Base-by-base conservation (phyloP, 2,329 filamentous ascomycete genomes). In the Colletotrichum ledebouriae region DNA sequence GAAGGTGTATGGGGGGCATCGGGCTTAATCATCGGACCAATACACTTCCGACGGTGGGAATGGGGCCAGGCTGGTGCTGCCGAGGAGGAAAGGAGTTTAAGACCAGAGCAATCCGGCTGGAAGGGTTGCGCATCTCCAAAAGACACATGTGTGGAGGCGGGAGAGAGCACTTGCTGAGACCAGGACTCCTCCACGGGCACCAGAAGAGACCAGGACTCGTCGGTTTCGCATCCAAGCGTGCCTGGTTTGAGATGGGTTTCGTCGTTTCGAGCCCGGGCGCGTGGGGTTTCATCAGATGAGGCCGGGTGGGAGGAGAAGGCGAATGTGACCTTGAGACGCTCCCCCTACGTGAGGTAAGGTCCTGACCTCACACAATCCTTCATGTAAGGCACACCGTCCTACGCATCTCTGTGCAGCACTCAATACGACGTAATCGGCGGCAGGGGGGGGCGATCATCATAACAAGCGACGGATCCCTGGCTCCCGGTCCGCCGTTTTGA, bases 281-380 rank as follows among this genome's bases (percentile, higher is more conserved):
- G 53, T 65, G 47, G 41, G 13, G 47, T 56, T 65, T 56, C 41
- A 68, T 68, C 65, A 34, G 65, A 68, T 58, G 60, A 64, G 61
- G 64, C 60, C 64, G 44, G 53, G 60, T 33, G 47, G 47, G 12
- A 37, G 44, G 53, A 41, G 34, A 50, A 63, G 50, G 50, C 59
- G 20, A 55, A 53, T 15, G 34, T 34, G 58, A 42, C 20, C 22
- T 17, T 37, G 34, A 12, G n/a, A 10, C 5, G 20, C 34, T 29
- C 29, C 33, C 33, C 55, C 33, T 46, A 17, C n/a, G 41, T 34
- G 17, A 17, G 17, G 17, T 22, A 22, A 22, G 22, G 22, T 22
- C 17, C 41, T 39, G 39, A 12, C 20, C 3, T 11, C 34, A 20
- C 20, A 13, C 52, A 41, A 17, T 55, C 13, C 17, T 0, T 55